These are phyloP conservation scores for Aspergillus sclerotioniger DNA, from an alignment of 495 filamentous ascomycete species.

Conservation along the genomic window DNA sequence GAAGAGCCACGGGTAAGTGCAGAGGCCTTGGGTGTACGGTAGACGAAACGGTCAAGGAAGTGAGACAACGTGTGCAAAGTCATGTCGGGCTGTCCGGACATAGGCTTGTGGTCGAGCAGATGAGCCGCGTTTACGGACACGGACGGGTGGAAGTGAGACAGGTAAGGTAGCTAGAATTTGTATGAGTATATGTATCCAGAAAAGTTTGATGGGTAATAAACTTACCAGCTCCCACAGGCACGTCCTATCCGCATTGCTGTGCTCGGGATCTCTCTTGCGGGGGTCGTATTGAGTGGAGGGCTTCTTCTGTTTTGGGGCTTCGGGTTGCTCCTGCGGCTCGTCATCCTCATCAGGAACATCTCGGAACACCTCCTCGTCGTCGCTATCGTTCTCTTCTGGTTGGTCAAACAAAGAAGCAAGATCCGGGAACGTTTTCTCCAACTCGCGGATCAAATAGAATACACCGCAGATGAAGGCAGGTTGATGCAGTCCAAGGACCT, in stretches of 20 bases:
- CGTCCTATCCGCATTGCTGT: conserved; percentile 83
- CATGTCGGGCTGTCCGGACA: conserved; percentile 84
- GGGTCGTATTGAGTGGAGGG: conserved; percentile 64
- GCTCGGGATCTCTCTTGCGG: conserved; percentile 84
- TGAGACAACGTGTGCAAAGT: conserved; percentile 83
- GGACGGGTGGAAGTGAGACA: conserved; percentile 87
- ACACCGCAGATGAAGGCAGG: conserved; percentile 89
- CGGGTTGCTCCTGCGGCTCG: conserved; percentile 28
- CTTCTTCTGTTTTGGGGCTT: conserved; percentile 27
- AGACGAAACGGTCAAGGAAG: conserved; percentile 96
- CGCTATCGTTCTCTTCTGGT: conserved; percentile 63
- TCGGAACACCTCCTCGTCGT: conserved; percentile 70
- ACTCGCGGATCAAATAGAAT: conserved; percentile 79
- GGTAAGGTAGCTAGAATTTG: conserved; percentile 58
- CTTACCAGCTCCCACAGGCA: conserved; percentile 89
- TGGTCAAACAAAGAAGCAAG: conserved; percentile 70
- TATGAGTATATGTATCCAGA: conserved; percentile 8
- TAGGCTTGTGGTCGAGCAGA: conserved; percentile 62
- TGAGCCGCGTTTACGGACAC: conserved; percentile 80
- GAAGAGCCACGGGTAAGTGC: conserved; percentile 65
- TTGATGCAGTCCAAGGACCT: conserved; percentile 83
- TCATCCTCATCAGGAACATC: conserved; percentile 63
- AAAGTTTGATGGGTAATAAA: conserved; percentile 9
- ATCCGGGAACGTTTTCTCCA: conserved; percentile 71
- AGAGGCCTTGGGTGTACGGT: conserved; percentile 78